Base-by-base conservation (phyloP, 2,329 filamentous ascomycete species). In the Fusarium virguliforme region DNA sequence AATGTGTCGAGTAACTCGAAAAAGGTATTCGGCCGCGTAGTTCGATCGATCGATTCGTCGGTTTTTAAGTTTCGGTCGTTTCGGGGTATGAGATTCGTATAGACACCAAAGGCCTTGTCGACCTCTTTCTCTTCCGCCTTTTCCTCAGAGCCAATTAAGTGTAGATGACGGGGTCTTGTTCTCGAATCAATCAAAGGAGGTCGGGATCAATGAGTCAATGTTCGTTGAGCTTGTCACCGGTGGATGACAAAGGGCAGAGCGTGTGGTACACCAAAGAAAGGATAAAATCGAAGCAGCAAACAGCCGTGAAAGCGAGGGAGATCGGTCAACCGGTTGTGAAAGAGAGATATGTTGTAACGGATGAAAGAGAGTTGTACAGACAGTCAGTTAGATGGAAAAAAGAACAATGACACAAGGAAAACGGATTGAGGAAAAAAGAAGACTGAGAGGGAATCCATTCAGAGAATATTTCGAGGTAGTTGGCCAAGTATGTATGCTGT, bases 201-300 rank as follows among this genome's bases (percentile, higher is more conserved):
- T 35, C 22, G 24, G 43, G 64, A 65, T 53, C 53, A 67, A 68
- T 74, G 70, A 68, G 65, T 68, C 62, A 56, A 57, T 34, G 46
- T 43, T 40, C 35, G 18, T 18, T 18, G 18, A 18, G 18, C 18
- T 18, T 18, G 18, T 18, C 18, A 18, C 18, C 18, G 18, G 18
- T 18, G 18, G 18, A 18, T 18, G 18, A 18, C 18, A 18, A 18
- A 63, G 56, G 62, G 28, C 57, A 70, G 63, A 65, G 60, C 41
- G 48, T 72, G 64, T 54, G 63, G 58, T 28, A 65, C 63, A 26
- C 40, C 48, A 60, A 51, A 48, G n/a, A 57, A 30, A 26, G 10
- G 63, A 18, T 18, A 18, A 18, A 18, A 18, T 18, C 18, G 18
- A 18, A 18, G 18, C 18, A 18, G 18, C 18, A 18, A 18, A 18